Conservation (phyloP, 2,329 filamentous ascomycete genomes). For the Ramularia endophylla region DNA sequence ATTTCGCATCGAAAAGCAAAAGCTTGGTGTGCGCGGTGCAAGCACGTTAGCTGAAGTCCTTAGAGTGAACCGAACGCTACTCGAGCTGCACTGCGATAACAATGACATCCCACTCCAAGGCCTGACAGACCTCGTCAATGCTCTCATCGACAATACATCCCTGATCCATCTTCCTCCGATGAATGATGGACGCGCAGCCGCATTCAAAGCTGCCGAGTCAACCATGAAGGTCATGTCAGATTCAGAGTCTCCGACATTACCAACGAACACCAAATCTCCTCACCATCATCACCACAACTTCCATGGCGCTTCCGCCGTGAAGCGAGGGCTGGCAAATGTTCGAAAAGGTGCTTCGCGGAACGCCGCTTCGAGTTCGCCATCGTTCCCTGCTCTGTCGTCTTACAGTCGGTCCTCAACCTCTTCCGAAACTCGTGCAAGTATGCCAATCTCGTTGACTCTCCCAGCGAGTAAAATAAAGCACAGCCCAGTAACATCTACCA, state of each 20-base stretch:
- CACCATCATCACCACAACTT: background rate
- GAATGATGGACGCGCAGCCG: conserved; percentile 54
- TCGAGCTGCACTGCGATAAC: conserved; percentile 64
- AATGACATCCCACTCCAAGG: conserved; percentile 67
- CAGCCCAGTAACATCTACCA: conserved; percentile 12
- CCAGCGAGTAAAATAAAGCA: conserved; percentile 19
- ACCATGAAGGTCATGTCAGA: conserved; percentile 31
- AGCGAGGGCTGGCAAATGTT: conserved; percentile 28
- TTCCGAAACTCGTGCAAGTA: conserved; percentile 2
- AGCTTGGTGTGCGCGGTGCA: conserved; percentile 62
- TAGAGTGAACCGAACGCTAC: conserved; percentile 56
- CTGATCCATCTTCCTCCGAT: conserved; percentile 58
- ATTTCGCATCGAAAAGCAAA: conserved; percentile 62
- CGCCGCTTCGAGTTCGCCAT: conserved; percentile 25
- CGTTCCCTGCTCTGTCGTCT: conserved; percentile 25
- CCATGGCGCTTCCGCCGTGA: conserved; percentile 22
- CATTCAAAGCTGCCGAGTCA: conserved; percentile 45
- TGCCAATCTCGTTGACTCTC: conserved; percentile 23
- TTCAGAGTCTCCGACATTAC: conserved; percentile 17
- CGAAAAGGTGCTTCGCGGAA: conserved; percentile 26
- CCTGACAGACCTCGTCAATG: conserved; percentile 63
- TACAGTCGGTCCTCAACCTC: conserved; percentile 11
- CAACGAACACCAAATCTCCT: conserved; percentile 15
- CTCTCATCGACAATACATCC: conserved; percentile 59
- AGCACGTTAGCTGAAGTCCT: conserved; percentile 64